Conservation (phyloP, 495 filamentous ascomycete genomes). For the Aspergillus cavernicola region DNA sequence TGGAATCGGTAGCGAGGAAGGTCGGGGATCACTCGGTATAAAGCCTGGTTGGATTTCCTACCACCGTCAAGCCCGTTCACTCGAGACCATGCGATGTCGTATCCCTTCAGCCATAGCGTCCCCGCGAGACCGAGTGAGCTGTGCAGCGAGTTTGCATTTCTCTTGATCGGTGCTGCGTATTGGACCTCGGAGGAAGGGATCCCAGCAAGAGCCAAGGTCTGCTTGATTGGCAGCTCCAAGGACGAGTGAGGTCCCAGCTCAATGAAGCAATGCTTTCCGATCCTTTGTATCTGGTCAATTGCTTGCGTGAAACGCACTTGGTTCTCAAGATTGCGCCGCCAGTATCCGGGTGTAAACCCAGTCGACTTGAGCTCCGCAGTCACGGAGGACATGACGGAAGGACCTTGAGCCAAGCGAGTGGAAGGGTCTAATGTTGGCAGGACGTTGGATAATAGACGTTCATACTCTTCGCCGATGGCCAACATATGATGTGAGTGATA, state of each 20-base stretch:
- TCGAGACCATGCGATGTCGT: background rate
- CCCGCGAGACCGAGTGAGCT: background rate
- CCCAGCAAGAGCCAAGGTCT: background rate
- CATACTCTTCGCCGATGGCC: conserved; percentile 37
- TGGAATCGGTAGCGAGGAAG: conserved; percentile 7
- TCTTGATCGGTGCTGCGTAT: background rate
- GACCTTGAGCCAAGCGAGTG: background rate
- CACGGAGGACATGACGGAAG: background rate
- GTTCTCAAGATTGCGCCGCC: conserved; percentile 9
- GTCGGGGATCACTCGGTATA: background rate
- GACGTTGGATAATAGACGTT: conserved; percentile 12
- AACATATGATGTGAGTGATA: conserved; percentile 60
- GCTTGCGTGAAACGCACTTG: background rate
- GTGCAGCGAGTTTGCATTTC: background rate
- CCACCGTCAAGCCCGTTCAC: background rate
- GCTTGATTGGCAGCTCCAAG: background rate
- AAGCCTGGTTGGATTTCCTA: background rate
- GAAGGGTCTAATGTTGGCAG: background rate
- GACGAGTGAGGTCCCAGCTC: conserved; percentile 11
- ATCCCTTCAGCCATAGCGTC: conserved; percentile 2
- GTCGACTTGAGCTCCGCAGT: background rate
- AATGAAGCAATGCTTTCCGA: background rate
- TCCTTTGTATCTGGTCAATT: background rate
- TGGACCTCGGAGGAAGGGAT: background rate
- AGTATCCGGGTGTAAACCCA: background rate